Evolutionary conservation across 2,329 filamentous ascomycete genomes (phyloP).

Genomic region (Xylaria sp.): DNA sequence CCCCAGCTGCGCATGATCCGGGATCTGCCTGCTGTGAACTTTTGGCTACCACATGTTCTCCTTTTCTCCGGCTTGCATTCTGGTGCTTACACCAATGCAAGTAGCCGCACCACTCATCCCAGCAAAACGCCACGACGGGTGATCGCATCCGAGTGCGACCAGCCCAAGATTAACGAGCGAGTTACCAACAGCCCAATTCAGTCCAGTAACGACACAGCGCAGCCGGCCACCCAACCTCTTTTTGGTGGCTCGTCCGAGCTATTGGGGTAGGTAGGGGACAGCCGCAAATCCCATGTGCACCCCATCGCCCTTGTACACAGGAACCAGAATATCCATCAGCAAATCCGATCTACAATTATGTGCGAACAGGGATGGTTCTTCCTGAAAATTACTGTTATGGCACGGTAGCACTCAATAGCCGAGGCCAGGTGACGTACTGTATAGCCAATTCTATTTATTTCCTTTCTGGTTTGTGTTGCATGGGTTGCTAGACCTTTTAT

Average conservation of each 20-base stretch:
- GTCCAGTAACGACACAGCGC: neutral
- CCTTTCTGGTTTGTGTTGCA: constrained; percentile 1
- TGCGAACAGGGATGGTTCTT: constrained; percentile 12
- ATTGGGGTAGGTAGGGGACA: constrained; percentile 17
- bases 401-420: constrained; percentile 21
- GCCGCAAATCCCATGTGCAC: constrained; percentile 13
- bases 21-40: constrained; percentile 22
- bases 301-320: constrained; percentile 19
- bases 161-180: constrained; percentile 35
- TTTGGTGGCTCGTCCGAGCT: constrained; percentile 21
- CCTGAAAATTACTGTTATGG: constrained; percentile 8
- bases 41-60: constrained; percentile 13
- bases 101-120: constrained; percentile 43
- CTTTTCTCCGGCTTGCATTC: constrained; percentile 21
- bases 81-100: constrained; percentile 37
- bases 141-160: constrained; percentile 36
- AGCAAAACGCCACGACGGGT: constrained; percentile 38
- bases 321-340: neutral
- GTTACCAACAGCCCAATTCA: neutral
- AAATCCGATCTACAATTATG: neutral
- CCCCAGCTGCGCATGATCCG: constrained; percentile 20
- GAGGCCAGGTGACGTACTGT: constrained; percentile 25
- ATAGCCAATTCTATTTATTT: constrained; percentile 19
- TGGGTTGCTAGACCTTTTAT: neutral
- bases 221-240: constrained; percentile 15